Conservation (phyloP, 352 stramenopile species). For the Phytophthora vignae region DNA sequence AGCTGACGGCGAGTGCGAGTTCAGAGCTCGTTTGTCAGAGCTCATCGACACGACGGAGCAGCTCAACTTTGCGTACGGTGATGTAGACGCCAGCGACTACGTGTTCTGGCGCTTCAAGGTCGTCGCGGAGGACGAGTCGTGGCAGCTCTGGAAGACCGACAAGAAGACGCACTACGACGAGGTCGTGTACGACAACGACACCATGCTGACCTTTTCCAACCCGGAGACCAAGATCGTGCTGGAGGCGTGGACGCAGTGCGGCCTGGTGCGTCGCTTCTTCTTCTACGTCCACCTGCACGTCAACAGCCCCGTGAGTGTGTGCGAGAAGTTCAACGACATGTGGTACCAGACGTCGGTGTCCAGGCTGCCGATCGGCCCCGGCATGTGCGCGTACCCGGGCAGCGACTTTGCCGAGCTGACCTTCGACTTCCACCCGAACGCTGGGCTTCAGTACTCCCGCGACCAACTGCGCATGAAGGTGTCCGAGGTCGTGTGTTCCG, state of each 20-base stretch:
- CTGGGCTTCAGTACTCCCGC: conserved; percentile 48
- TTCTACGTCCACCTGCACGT: conserved; percentile 66
- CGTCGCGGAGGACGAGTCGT: conserved; percentile 38
- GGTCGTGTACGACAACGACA: conserved; percentile 22
- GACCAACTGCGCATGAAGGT: conserved; percentile 49
- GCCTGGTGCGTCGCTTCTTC: conserved; percentile 2
- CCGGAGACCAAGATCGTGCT: background rate
- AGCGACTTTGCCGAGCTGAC: conserved; percentile 76
- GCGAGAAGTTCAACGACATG: conserved; percentile 66
- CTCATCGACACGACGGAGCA: conserved; percentile 45
- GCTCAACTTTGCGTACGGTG: conserved; percentile 24
- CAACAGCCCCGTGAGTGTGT: conserved; percentile 54
- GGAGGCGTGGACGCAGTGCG: background rate
- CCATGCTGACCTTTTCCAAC: background rate
- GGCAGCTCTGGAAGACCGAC: conserved; percentile 54
- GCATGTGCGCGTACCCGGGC: conserved; percentile 60
- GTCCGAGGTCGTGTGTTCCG: conserved; percentile 48
- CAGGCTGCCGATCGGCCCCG: conserved; percentile 34
- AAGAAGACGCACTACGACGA: conserved; percentile 21
- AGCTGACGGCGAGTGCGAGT: conserved; percentile 41
- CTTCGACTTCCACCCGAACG: conserved; percentile 67
- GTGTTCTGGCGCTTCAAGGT: conserved; percentile 77
- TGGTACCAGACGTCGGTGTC: conserved; percentile 68
- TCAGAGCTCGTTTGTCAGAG: conserved; percentile 40
- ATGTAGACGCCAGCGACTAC: conserved; percentile 40